Evolutionary conservation across 1,284 basidiomycete genomes (phyloP).

Genomic region (Moesziomyces sp.): DNA sequence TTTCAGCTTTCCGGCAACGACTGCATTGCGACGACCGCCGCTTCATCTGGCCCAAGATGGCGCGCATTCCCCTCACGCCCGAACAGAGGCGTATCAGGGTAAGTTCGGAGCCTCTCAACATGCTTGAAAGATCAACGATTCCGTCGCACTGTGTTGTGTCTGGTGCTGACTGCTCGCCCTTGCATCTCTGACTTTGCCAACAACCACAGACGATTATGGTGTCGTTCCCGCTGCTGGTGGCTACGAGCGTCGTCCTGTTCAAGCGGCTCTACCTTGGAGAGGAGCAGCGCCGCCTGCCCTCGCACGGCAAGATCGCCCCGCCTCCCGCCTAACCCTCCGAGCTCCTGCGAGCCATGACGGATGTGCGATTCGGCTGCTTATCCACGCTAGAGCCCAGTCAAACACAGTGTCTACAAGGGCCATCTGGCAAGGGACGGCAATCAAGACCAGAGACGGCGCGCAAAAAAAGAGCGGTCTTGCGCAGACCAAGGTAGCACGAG

Average conservation of each 20-base stretch:
- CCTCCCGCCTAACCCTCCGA: conserved; percentile 20
- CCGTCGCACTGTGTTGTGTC: neutral
- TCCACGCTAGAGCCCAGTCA: too few species aligned
- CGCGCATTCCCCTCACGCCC: conserved; percentile 32
- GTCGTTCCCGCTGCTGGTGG: conserved; percentile 44
- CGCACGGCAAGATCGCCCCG: conserved; percentile 34
- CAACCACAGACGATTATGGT: conserved; percentile 43
- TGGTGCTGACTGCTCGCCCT: neutral
- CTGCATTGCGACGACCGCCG: neutral
- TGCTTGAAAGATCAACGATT: too few species aligned
- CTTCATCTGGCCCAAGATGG: neutral
- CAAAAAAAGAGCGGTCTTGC: too few species aligned
- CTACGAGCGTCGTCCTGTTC: conserved; percentile 53
- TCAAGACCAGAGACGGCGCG: too few species aligned
- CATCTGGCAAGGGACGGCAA: neutral
- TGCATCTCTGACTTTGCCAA: too few species aligned
- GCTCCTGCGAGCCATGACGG: too few species aligned
- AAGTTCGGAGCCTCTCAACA: conserved; percentile 3
- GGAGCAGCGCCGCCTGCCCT: conserved; percentile 53
- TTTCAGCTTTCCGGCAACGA: neutral
- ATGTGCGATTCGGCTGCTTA: too few species aligned
- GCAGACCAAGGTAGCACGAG: too few species aligned
- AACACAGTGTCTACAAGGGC: neutral
- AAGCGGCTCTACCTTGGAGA: conserved; percentile 62
- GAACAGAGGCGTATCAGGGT: conserved; percentile 48